phyloP scores from a whole-genome alignment of 1,284 basidiomycete species.

The Blastosporella zonata region DNA sequence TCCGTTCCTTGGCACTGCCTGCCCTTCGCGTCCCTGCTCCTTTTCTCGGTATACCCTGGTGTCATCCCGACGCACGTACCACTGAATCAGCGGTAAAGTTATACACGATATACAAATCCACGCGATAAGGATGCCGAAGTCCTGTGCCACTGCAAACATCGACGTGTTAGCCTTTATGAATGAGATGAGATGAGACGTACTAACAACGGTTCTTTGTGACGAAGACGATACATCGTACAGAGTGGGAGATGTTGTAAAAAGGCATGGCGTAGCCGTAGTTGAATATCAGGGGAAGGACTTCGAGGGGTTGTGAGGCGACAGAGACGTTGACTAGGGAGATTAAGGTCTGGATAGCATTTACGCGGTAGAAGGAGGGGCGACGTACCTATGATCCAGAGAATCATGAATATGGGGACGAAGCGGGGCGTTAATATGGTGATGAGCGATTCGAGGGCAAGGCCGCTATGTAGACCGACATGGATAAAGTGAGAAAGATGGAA shows the following conservation, averaged over 20 bases:
- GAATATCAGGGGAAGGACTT: conserved; percentile 65
- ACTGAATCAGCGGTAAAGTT: conserved; percentile 48
- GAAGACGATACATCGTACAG: conserved; percentile 66
- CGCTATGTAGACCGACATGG: conserved; percentile 21
- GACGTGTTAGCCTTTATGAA: not conserved
- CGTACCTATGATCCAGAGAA: conserved; percentile 66
- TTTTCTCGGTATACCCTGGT: not conserved
- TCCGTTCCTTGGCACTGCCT: too few species aligned
- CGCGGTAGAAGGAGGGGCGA: not conserved
- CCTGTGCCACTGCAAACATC: conserved; percentile 48
- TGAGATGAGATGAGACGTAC: not conserved
- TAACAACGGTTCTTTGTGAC: conserved; percentile 57
- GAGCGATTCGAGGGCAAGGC: conserved; percentile 63
- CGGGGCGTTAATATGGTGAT: conserved; percentile 51
- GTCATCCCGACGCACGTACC: conserved; percentile 24
- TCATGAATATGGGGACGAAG: conserved; percentile 59
- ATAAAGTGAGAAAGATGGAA: not conserved
- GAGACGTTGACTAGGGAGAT: conserved; percentile 58
- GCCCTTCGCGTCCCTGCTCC: conserved; percentile 29
- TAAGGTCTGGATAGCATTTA: not conserved
- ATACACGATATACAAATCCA: conserved; percentile 54
- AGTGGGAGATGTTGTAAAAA: conserved; percentile 66
- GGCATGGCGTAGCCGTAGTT: conserved; percentile 67
- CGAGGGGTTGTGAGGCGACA: conserved; percentile 60
- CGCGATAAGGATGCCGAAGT: conserved; percentile 56